Evolutionary conservation across 2,329 filamentous ascomycete species (phyloP).

Genomic region (Paracorniculantispora psalliotae): DNA sequence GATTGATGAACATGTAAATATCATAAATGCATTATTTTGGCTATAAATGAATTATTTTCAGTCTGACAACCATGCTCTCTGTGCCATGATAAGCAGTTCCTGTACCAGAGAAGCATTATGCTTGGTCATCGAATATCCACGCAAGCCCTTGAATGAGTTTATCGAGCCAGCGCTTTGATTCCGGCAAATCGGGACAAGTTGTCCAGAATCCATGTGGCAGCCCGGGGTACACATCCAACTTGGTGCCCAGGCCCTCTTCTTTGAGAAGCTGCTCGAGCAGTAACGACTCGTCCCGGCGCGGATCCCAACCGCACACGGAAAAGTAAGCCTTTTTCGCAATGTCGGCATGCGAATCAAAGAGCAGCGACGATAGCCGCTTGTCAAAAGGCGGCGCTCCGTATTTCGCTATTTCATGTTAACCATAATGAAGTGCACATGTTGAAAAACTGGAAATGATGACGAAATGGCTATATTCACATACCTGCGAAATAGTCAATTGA

Average conservation of each 20-base stretch:
- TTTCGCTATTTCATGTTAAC: slow-evolving; percentile 13
- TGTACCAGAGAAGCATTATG: background rate
- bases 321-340: slow-evolving; percentile 36
- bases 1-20: background rate
- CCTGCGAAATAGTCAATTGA: slow-evolving; percentile 31
- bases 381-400: slow-evolving; percentile 29
- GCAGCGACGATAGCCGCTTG: slow-evolving; percentile 33
- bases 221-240: slow-evolving; percentile 36
- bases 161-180: slow-evolving; percentile 26
- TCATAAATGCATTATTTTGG: background rate
- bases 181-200: slow-evolving; percentile 31
- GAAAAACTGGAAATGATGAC: too few relatives aligned
- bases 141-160: slow-evolving; percentile 22
- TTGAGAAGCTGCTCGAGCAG: slow-evolving; percentile 37
- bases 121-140: slow-evolving; percentile 18
- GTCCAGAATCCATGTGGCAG: slow-evolving; percentile 37
- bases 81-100: too few relatives aligned
- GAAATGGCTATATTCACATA: too few relatives aligned
- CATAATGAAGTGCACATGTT: background rate
- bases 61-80: too few relatives aligned
- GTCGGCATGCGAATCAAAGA: slow-evolving; percentile 27
- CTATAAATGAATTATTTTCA: background rate
- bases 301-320: slow-evolving; percentile 43
- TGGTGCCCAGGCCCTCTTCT: slow-evolving; percentile 29
- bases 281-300: slow-evolving; percentile 43